Evolutionary conservation across 768 basidiomycete species (phyloP).

Genomic region (Holtermannia corniformis): DNA sequence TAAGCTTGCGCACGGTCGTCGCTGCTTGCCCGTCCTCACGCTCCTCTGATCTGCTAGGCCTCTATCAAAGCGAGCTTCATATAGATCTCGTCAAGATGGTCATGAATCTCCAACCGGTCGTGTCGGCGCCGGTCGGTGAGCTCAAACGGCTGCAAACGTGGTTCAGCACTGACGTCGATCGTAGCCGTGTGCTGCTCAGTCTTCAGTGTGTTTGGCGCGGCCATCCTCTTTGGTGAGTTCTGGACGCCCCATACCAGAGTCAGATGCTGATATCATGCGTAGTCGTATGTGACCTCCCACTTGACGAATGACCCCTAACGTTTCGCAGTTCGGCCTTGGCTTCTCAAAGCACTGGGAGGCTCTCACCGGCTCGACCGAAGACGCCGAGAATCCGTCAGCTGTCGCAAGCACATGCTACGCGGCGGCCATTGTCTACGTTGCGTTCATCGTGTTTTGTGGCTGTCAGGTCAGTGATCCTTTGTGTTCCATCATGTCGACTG

Average conservation of each 20-base stretch:
- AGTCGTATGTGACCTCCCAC: not conserved
- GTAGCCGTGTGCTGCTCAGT: slow-evolving; percentile 41
- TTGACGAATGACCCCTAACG: not conserved
- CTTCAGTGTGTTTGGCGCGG: slow-evolving; percentile 39
- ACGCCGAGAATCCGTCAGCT: slow-evolving; percentile 39
- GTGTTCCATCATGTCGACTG: not conserved
- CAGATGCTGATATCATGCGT: not conserved
- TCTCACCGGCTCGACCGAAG: slow-evolving; percentile 40
- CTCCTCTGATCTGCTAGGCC: too few species aligned
- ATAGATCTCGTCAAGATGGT: slow-evolving; percentile 8
- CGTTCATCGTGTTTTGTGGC: slow-evolving; percentile 41
- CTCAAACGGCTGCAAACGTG: not conserved
- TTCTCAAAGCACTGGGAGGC: slow-evolving; percentile 41
- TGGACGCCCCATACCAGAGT: not conserved
- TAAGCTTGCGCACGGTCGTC: too few species aligned
- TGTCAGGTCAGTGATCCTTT: slow-evolving; percentile 37
- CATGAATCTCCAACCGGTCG: slow-evolving; percentile 33
- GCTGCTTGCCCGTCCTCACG: too few species aligned
- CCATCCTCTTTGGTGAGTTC: slow-evolving; percentile 38
- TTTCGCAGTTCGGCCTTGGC: slow-evolving; percentile 34
- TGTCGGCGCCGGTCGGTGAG: slow-evolving; percentile 38
- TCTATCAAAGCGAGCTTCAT: too few species aligned
- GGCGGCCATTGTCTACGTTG: slow-evolving; percentile 42
- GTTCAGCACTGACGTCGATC: not conserved
- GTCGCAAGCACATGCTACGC: slow-evolving; percentile 43